Evolutionary conservation across 495 filamentous ascomycete genomes (phyloP), one percentile per base, ranked within the genome.

Genomic region (Aeminium ludgeri): DNA sequence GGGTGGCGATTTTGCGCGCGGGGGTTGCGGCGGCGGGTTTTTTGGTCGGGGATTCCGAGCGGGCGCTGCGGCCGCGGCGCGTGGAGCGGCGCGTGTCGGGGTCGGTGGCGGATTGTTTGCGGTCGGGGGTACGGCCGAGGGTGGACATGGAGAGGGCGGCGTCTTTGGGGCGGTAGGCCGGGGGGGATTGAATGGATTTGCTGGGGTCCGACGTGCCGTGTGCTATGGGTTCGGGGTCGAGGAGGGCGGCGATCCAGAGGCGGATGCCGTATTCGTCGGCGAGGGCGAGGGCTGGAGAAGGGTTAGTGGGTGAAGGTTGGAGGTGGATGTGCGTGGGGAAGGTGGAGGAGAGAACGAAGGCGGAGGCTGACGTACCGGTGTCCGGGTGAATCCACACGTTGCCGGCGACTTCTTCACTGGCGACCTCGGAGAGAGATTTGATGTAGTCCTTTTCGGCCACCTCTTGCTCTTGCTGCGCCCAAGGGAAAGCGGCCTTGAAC

Each of bases 401-500:
- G 34, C 89, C 89, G 17, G 89, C 89, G 20, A 89, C 86, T 63
- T 97, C 89, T 48, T 95, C 84, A 38, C 69, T 69, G 45, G 82
- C 86, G 2, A 86, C 91, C 6, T 75, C 74, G 23, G 71, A 60
- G 16, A 87, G 73, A 7, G 60, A 51, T 59, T 89, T 93, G 54
- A 96, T 69, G 50, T 83, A 87, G 47, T 77, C 80, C 46, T 86
- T 79, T 67, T 97, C 89, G 6, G 64, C 65, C 46, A 79, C 75
- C 60, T 97, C 89, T 55, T 97, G 91, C 6, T 75, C 72, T 23
- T 70, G 61, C 43, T 79, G 77, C 11, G 89, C 85, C 69, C 86
- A 96, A 2, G 89, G 89, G 58, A 95, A 97, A 5, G 87, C 83
- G 41, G 91, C 91, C 64, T 96, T 97, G 69, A 96, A 97, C 91